phyloP scores from a whole-genome alignment of 2,329 filamentous ascomycete species.

The Paecilomyces sp. region DNA sequence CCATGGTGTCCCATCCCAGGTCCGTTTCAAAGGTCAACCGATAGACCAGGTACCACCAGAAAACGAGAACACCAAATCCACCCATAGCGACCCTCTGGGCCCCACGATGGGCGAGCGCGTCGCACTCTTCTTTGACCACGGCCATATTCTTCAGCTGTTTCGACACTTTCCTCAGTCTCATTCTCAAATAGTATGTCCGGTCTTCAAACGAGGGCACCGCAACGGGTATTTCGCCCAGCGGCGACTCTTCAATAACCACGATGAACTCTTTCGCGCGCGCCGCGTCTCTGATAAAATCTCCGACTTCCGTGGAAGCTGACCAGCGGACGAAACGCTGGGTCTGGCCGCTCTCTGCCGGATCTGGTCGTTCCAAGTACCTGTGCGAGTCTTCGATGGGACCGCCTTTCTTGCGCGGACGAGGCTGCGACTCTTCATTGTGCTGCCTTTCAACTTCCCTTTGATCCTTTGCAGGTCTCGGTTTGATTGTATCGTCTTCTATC shows the following conservation, averaged over 20 bases:
- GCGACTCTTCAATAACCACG: slow-evolving; percentile 68
- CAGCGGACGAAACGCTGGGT: slow-evolving; percentile 71
- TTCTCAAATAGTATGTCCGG: slow-evolving; percentile 79
- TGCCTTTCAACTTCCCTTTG: slow-evolving; percentile 37
- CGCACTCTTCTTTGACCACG: slow-evolving; percentile 73
- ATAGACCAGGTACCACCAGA: slow-evolving; percentile 81
- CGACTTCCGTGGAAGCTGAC: slow-evolving; percentile 82
- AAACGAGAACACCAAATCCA: slow-evolving; percentile 64
- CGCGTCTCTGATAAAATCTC: slow-evolving; percentile 88
- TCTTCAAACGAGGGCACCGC: slow-evolving; percentile 83
- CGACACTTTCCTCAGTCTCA: slow-evolving; percentile 66
- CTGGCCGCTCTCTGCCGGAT: slow-evolving; percentile 23
- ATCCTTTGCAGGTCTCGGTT: slow-evolving; percentile 29
- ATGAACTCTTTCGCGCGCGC: slow-evolving; percentile 78
- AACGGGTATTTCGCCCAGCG: slow-evolving; percentile 60
- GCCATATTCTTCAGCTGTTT: slow-evolving; percentile 61
- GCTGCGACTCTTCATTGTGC: slow-evolving; percentile 12
- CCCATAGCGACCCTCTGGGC: slow-evolving; percentile 74
- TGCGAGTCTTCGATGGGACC: slow-evolving; percentile 60
- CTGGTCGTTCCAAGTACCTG: slow-evolving; percentile 49
- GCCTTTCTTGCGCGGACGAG: slow-evolving; percentile 30
- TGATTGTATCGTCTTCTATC: slow-evolving; percentile 53
- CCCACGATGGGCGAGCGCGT: slow-evolving; percentile 65
- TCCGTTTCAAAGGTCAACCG: slow-evolving; percentile 61
- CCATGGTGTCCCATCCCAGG: slow-evolving; percentile 83